phyloP scores from a whole-genome alignment of 2,329 filamentous ascomycete species.

The Bipolaris sorokiniana region DNA sequence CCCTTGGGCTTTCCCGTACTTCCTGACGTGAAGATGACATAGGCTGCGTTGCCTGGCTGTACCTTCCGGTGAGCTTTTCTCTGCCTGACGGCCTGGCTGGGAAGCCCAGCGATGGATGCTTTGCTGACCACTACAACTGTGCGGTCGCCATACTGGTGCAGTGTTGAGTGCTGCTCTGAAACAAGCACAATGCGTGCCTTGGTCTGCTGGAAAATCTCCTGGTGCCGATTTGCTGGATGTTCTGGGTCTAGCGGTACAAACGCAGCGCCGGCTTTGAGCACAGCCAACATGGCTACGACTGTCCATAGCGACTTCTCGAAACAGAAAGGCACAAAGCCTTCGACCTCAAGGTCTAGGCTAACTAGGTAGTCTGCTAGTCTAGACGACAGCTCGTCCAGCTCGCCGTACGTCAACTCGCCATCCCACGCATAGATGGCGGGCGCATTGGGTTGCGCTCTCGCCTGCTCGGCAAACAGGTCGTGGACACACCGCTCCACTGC shows the following conservation, averaged over 20 bases:
- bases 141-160: not conserved
- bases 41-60: not conserved
- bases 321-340: conserved; percentile 29
- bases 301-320: conserved; percentile 29
- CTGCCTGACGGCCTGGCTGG: not conserved
- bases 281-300: conserved; percentile 49
- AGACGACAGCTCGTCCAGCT: conserved; percentile 6
- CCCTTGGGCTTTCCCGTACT: conserved; percentile 79
- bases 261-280: conserved; percentile 49
- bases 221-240: conserved; percentile 25
- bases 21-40: conserved; percentile 76
- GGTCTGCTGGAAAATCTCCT: conserved; percentile 33
- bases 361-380: not conserved
- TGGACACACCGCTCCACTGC: conserved; percentile 12
- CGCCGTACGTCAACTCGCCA: conserved; percentile 15
- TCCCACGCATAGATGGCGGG: conserved; percentile 15
- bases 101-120: not conserved
- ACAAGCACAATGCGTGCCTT: conserved; percentile 1
- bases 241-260: not conserved
- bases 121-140: not conserved
- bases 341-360: not conserved
- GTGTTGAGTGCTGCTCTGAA: not conserved
- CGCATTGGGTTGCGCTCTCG: not conserved
- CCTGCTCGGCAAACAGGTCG: conserved; percentile 8
- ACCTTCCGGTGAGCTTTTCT: not conserved